Percentiles rank a stretch among this genome's conserved stretches.
Conservation (phyloP, 306 rosid species). For the Quillaja saponaria region DNA sequence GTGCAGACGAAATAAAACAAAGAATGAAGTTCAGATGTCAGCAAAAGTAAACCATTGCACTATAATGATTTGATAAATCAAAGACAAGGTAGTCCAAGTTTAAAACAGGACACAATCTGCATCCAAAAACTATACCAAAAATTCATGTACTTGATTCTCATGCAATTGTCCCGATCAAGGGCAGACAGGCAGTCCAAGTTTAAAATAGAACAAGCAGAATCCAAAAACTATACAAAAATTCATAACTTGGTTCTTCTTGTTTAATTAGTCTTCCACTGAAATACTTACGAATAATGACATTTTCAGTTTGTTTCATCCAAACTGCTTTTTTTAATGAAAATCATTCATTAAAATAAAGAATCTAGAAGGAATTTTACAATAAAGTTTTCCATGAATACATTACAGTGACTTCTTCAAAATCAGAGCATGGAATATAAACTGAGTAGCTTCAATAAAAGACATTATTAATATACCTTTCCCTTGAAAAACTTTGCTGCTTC, state of each 20-base stretch:
- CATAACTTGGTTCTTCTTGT: no score
- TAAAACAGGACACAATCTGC: neutral
- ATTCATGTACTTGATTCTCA: no score
- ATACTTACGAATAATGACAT: neutral
- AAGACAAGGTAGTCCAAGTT: neutral
- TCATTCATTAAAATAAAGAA: slow-evolving; percentile 3
- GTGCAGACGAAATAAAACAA: slow-evolving; percentile 13
- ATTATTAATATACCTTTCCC: slow-evolving; percentile 71
- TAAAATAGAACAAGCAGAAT: no score
- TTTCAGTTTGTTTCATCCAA: slow-evolving; percentile 4
- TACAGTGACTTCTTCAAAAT: slow-evolving; percentile 2
- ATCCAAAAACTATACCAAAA: no score
- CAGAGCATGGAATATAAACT: slow-evolving; percentile 1
- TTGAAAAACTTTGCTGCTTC: slow-evolving; percentile 83
- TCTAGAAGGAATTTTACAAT: slow-evolving; percentile 1
- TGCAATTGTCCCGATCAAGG: no score
- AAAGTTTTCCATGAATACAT: neutral
- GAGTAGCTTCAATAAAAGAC: neutral
- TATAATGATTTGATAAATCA: slow-evolving; percentile 10
- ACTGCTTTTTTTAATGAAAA: slow-evolving; percentile 18
- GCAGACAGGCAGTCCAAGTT: no score
- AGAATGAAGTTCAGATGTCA: slow-evolving; percentile 13
- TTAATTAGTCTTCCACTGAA: slow-evolving; percentile 2
- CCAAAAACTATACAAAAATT: no score
- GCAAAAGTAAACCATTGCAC: neutral